Evolutionary conservation across 306 rosid genomes (phyloP).

Genomic region (Glycine soja): DNA sequence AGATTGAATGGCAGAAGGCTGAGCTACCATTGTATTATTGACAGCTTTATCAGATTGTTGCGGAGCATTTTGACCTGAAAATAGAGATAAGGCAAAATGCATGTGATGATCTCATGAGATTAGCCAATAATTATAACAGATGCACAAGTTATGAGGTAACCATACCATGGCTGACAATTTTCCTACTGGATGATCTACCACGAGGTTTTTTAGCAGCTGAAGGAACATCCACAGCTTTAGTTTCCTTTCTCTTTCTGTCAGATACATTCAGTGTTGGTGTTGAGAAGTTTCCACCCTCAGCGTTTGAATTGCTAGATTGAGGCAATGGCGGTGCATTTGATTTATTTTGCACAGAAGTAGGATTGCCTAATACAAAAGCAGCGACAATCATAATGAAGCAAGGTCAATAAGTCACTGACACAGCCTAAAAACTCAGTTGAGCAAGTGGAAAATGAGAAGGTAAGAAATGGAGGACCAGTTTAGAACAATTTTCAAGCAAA

Average conservation of each 20-base stretch:
- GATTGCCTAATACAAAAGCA: constrained; percentile 49
- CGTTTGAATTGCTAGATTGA: constrained; percentile 55
- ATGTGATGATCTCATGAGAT: background rate
- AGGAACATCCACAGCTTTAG: constrained; percentile 52
- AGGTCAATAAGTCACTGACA: background rate
- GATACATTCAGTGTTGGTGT: constrained; percentile 50
- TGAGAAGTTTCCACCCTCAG: constrained; percentile 52
- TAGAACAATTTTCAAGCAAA: background rate
- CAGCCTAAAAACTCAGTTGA: constrained; percentile 6
- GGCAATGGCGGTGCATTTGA: constrained; percentile 44
- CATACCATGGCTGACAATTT: constrained; percentile 55
- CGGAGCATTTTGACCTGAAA: constrained; percentile 49
- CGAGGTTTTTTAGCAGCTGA: constrained; percentile 67
- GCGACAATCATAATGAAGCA: background rate
- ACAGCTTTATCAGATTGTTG: constrained; percentile 48
- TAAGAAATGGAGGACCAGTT: background rate
- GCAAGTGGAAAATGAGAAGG: background rate
- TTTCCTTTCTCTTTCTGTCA: constrained; percentile 68
- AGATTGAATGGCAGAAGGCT: constrained; percentile 55
- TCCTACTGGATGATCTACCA: constrained; percentile 50
- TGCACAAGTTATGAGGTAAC: constrained; percentile 5
- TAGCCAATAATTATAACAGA: constrained; percentile 7
- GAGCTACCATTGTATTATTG: constrained; percentile 49
- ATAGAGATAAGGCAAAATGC: constrained; percentile 27
- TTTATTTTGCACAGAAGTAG: constrained; percentile 45